phyloP scores from a whole-genome alignment of 805 yeast species.

The Priceomyces haplophilus region DNA sequence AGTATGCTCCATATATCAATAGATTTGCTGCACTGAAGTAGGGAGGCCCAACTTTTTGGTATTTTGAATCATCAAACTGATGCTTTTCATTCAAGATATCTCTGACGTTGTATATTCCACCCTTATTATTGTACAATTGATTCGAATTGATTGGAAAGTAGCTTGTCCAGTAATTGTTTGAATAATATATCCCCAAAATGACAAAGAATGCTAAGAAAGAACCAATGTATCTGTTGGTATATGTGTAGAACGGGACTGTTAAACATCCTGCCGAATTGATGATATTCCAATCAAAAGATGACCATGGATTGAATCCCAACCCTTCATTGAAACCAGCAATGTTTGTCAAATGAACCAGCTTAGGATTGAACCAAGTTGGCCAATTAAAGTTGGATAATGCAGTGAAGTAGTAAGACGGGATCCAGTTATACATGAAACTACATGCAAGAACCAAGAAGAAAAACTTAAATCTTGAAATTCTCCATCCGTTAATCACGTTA shows the following conservation, averaged over 20 bases:
- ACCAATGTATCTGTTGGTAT: constrained; percentile 39
- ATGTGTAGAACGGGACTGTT: constrained; percentile 42
- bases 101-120: constrained; percentile 44
- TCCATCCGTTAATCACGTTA: constrained; percentile 35
- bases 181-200: constrained; percentile 37
- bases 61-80: constrained; percentile 44
- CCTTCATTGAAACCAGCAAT: constrained; percentile 37
- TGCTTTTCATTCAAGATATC: constrained; percentile 43
- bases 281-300: constrained; percentile 44
- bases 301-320: constrained; percentile 41
- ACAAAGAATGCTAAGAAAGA: constrained; percentile 29
- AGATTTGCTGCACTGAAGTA: constrained; percentile 62
- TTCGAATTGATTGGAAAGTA: constrained; percentile 54
- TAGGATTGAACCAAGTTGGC: constrained; percentile 44
- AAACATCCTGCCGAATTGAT: constrained; percentile 37
- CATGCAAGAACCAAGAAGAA: constrained; percentile 29
- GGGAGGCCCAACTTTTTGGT: constrained; percentile 60
- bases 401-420: constrained; percentile 39
- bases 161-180: constrained; percentile 49
- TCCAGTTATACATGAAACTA: constrained; percentile 43
- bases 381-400: constrained; percentile 41
- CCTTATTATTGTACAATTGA: constrained; percentile 50
- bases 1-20: constrained; percentile 55
- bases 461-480: constrained; percentile 39
- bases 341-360: constrained; percentile 39